Evolutionary conservation across 306 rosid species (phyloP), one percentile per base, ranked within the genome.

Genomic region (Ceratonia siliqua): DNA sequence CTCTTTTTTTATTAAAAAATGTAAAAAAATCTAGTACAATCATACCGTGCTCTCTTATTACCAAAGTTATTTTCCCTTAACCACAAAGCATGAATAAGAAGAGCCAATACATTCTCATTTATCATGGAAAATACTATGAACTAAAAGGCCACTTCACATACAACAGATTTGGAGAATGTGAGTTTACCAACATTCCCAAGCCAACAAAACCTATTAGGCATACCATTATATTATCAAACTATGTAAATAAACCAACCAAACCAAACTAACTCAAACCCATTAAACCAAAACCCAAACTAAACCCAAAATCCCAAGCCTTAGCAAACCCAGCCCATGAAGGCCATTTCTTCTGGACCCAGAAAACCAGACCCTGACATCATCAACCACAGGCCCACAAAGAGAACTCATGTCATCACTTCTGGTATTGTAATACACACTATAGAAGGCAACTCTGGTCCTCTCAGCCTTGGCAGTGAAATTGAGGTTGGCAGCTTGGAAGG

Each of bases 401-500:
- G 98, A 94, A 76, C 87, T 92, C 96, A 87, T 81, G 68, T 94
- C 98, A 75, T 92, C 98, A 18, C 84, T 85, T 82, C 97, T 87
- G 8, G 98, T 94, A 75, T 94, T 94, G 82, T 94, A 94, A 80
- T 94, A 94, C 2, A 94, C 68, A 71, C 99, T 92, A 32, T 86
- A 94, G 91, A 94, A 94, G 0, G 99, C 99, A 72, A 94, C 78
- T 59, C 99, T 81, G 3, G 96, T 85, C 63, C 91, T 87, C 20
- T 92, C 99, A 7, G 99, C 99, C 79, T 90, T 94, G 63, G 99
- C 84, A 3, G 99, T 94, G 93, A 94, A 92, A 61, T 94, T 94
- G 42, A 94, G 87, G 49, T 56, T 73, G 10, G 89, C 78, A 33
- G 5, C n/a, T 62, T 90, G 99, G 74, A 89, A 94, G 0, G 92